Base-by-base conservation (phyloP, 2,329 filamentous ascomycete species). In the Rutstroemia sp. region DNA sequence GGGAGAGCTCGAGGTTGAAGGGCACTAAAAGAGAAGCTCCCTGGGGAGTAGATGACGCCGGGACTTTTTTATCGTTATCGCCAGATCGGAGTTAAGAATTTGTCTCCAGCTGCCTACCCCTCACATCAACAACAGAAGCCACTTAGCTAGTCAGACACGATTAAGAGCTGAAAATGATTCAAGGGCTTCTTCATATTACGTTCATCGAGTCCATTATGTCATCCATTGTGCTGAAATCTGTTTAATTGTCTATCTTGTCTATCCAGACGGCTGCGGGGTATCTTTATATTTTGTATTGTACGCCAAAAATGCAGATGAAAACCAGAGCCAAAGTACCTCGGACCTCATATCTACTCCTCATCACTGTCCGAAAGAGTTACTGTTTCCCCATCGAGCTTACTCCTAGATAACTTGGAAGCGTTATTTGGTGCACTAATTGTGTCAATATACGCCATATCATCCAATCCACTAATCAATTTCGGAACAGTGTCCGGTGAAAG, bases 391-490 rank as follows among this genome's bases (percentile, higher is more conserved):
- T 63, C 54, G 30, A 59, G 59, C 52, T 67, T 67, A 42, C 60
- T 64, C 52, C 63, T 67, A 16, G 63, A 66, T 27, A 67, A 42
- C 52, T 64, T 68, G 7, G 63, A 63, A 21, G 62, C 62, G 59
- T 68, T 66, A 16, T 58, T 61, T 18, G 77, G 77, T 25, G 79
- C 78, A 66, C 81, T 84, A 68, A 87, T 83, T 8, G 74, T 75
- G 69, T 87, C 83, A 49, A 87, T 71, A 68, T 84, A 87, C 51
- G 81, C 74, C 54, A 79, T 77, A 60, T 82, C 77, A 57, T 75
- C 75, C 66, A 86, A 78, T 6, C 72, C 72, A 37, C 81, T 80
- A 57, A 76, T 72, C 19, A 87, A 71, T 52, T 58, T 63, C 5
- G 70, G 65, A 2, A 66, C 45, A 7, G 53, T 57, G n/a, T 57